These are phyloP conservation scores for Ceratobasidium sp. DNA, from an alignment of 1,284 basidiomycete genomes.

Conservation along the genomic window DNA sequence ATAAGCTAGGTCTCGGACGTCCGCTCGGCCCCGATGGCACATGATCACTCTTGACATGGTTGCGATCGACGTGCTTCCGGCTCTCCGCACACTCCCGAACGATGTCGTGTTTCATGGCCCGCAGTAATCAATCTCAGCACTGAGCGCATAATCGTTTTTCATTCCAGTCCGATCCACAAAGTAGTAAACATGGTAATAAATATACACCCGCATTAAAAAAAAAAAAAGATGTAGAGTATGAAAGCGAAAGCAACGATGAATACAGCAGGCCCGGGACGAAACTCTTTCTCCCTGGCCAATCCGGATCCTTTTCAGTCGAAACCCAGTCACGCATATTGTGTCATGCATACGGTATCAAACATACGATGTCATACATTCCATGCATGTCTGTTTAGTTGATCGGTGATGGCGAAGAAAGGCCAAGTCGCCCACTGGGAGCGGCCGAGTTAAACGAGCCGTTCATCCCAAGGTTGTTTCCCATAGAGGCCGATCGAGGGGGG, in stretches of 20 bases:
- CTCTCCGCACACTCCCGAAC: constrained; percentile 6
- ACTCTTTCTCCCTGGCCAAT: constrained; percentile 34
- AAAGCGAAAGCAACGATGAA: constrained; percentile 32
- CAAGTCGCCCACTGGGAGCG: constrained; percentile 7
- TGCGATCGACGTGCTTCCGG: constrained; percentile 26
- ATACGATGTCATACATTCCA: too few species aligned
- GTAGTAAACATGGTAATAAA: constrained; percentile 20
- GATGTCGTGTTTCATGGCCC: constrained; percentile 20
- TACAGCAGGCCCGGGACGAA: constrained; percentile 30
- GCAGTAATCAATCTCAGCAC: constrained; percentile 27
- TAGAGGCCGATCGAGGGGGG: constrained; percentile 24
- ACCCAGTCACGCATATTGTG: too few species aligned
- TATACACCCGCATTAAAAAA: constrained; percentile 32
- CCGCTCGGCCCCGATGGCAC: not conserved
- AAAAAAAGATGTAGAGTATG: constrained; percentile 19
- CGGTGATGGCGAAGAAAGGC: constrained; percentile 24
- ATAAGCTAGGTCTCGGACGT: not conserved
- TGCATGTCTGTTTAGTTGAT: constrained; percentile 32
- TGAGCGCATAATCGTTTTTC: constrained; percentile 28
- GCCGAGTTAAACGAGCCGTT: not conserved
- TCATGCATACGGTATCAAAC: too few species aligned
- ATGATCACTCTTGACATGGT: constrained; percentile 14
- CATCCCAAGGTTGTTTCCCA: not conserved
- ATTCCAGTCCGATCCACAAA: constrained; percentile 22
- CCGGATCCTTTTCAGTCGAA: constrained; percentile 22